Evolutionary conservation across 73 alveolate species (phyloP).

Genomic region (Stentor coeruleus): DNA sequence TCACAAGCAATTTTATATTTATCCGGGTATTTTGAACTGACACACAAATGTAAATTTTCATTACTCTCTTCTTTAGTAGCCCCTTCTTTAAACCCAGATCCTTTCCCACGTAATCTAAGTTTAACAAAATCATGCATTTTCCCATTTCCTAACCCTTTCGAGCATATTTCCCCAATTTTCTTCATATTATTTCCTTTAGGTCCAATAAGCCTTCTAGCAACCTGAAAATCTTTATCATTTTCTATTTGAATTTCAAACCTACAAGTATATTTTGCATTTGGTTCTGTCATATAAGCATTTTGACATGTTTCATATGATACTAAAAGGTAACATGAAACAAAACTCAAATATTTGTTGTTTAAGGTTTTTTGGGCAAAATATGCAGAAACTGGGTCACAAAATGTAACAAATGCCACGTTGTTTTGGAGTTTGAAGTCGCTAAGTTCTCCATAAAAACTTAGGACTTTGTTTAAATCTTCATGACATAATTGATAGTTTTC

Average conservation of each 20-base stretch:
- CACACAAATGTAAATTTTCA: conserved; percentile 95
- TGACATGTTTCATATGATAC: not conserved
- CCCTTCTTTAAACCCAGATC: conserved; percentile 99
- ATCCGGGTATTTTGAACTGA: conserved; percentile 80
- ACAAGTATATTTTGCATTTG: conserved; percentile 91
- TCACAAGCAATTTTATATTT: conserved; percentile 37
- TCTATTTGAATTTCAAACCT: conserved; percentile 92
- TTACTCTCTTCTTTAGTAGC: conserved; percentile 88
- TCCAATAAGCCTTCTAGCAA: conserved; percentile 95
- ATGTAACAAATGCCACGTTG: conserved; percentile 32
- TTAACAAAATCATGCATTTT: conserved; percentile 69
- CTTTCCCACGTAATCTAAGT: conserved; percentile 95
- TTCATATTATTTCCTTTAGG: conserved; percentile 95
- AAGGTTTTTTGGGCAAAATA: conserved; percentile 46
- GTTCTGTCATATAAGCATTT: no score
- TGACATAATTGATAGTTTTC: no score
- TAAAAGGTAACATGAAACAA: not conserved
- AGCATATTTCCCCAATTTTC: conserved; percentile 82
- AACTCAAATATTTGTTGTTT: conserved; percentile 25
- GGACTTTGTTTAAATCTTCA: not conserved
- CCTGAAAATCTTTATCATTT: conserved; percentile 95
- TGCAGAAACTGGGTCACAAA: conserved; percentile 46
- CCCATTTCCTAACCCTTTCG: conserved; percentile 67
- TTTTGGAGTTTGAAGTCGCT: not conserved
- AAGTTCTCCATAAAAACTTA: conserved; percentile 21